phyloP scores from a whole-genome alignment of 108 stramenopile species.

The Epithemia pelagica region DNA sequence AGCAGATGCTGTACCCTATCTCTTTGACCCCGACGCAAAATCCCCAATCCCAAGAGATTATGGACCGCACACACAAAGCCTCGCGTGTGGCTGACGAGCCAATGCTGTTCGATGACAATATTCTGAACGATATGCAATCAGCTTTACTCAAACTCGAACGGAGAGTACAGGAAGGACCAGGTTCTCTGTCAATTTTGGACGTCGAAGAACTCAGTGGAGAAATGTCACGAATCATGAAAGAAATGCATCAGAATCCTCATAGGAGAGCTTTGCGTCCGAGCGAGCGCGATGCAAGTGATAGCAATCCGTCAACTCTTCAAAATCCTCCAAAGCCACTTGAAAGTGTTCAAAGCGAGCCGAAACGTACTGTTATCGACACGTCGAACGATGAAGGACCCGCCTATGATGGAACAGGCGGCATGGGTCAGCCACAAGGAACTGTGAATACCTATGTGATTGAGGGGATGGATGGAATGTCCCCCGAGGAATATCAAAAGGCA shows the following conservation, averaged over 20 bases:
- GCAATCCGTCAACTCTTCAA: not conserved
- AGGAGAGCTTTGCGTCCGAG: conserved; percentile 9
- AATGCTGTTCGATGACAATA: conserved; percentile 47
- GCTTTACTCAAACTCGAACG: conserved; percentile 49
- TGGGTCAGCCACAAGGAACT: conserved; percentile 58
- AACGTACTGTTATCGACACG: not conserved
- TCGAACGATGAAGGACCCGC: conserved; percentile 22
- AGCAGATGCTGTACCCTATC: no score
- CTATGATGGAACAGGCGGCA: conserved; percentile 41
- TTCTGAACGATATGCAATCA: conserved; percentile 55
- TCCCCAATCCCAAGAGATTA: conserved; percentile 26
- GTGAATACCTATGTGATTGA: conserved; percentile 67
- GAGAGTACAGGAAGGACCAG: conserved; percentile 51
- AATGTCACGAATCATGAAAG: conserved; percentile 35
- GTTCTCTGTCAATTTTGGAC: conserved; percentile 37
- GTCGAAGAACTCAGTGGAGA: conserved; percentile 33
- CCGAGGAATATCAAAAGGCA: conserved; percentile 68
- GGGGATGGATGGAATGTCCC: conserved; percentile 77
- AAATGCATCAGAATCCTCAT: conserved; percentile 53
- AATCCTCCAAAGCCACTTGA: not conserved
- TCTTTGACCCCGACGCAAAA: no score
- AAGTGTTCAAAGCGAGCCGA: not conserved
- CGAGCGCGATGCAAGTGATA: not conserved
- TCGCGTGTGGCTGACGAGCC: conserved; percentile 26
- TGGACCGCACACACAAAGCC: conserved; percentile 19